Base-by-base conservation (phyloP, 768 basidiomycete species). In the Calocybe indica region DNA sequence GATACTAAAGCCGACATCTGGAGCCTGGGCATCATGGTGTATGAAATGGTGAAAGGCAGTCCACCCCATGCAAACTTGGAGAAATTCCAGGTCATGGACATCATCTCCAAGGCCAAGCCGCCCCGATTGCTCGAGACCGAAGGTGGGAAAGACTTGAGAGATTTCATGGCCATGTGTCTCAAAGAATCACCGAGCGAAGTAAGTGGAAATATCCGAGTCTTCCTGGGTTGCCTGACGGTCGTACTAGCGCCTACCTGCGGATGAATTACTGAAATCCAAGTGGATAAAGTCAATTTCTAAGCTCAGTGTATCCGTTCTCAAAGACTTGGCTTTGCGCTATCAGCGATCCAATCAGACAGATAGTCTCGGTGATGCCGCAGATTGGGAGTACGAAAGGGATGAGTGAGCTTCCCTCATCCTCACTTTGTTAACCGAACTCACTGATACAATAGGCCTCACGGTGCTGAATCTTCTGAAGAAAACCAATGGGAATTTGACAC, bases 1-100 rank as follows among this genome's bases (percentile, higher is more conserved):
- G 95, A 99, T 60, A 88, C 89, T 45, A 98, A 96, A 63, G 96
- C 95, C 2, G 96, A 99, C 59, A 92, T 99, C 37, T 98, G 96
- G 96, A 93, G 91, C 59, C 68, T 99, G 48, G 96, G 96, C 5
- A 94, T 99, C 61, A 87, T 94, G 67, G 76, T 95, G 13, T 93
- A 91, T 58, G 96, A 99, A 64, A 95, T 97, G 85, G 82, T 86
- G 56, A 93, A 91, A 60, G 96, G 96, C n/a, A 83, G 83, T 50
- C 96, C 94, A 11, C 96, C 96, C 3, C 87, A 97, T 66, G 80
- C 89, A 10, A 85, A 93, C 59, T 70, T 94, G 59, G 90, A 91
- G 57, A 84, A 85, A 42, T 79, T 88, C 63, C 81, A 78, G 51
- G 92, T 93, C 30, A 87, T 98, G 70, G 85, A 91, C 58, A 74